Conservation (phyloP, 495 filamentous ascomycete species). For the Coniosporium apollinis region DNA sequence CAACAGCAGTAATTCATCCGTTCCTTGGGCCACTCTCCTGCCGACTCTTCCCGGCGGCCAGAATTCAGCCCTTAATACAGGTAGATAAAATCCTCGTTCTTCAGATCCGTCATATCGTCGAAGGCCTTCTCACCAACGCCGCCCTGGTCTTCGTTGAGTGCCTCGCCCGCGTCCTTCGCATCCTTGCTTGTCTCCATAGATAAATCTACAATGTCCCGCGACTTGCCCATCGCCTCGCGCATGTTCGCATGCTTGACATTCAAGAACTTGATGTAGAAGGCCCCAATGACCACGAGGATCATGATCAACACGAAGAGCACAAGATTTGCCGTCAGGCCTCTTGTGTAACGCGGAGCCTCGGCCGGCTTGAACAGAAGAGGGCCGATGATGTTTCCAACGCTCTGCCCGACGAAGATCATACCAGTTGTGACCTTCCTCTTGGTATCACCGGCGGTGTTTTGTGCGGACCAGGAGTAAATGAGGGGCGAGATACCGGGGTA, state of each 20-base stretch:
- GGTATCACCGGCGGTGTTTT: slow-evolving; percentile 47
- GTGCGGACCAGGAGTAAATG: slow-evolving; percentile 45
- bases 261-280: slow-evolving; percentile 28
- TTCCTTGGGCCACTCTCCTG: no score
- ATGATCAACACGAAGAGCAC: slow-evolving; percentile 38
- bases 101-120: slow-evolving; percentile 18
- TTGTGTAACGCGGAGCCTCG: slow-evolving; percentile 36
- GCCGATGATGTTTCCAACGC: slow-evolving; percentile 37
- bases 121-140: slow-evolving; percentile 17
- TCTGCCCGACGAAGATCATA: slow-evolving; percentile 40
- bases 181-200: slow-evolving; percentile 13
- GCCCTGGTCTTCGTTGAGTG: slow-evolving; percentile 6
- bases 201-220: slow-evolving; percentile 14
- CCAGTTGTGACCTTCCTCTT: slow-evolving; percentile 44
- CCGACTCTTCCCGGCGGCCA: no score
- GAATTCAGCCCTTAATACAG: slow-evolving; percentile 11
- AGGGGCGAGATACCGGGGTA: slow-evolving; percentile 42
- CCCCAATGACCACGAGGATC: slow-evolving; percentile 27
- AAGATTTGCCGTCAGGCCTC: slow-evolving; percentile 39
- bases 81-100: slow-evolving; percentile 22
- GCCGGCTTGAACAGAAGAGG: slow-evolving; percentile 41
- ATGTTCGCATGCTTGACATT: slow-evolving; percentile 35
- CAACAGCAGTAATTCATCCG: no score
- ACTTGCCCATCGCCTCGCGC: slow-evolving; percentile 34
- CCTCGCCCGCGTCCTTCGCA: slow-evolving; percentile 8